Percentiles rank a stretch among this genome's conserved stretches.
phyloP scores from a whole-genome alignment of 257 asterid genomes.

The Salvia miltiorrhiza region DNA sequence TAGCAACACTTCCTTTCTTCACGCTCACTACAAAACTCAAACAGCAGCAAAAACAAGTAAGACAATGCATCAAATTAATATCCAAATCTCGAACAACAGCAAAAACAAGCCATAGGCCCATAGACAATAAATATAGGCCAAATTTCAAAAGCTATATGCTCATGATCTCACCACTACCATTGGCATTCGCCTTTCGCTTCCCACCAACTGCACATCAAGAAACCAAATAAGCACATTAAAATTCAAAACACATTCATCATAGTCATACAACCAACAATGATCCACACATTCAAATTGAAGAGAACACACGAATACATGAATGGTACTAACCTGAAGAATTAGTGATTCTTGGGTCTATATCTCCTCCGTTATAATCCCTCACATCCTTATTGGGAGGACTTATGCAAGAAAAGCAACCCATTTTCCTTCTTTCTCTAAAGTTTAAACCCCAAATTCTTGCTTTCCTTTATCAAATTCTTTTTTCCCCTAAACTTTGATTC shows the following conservation, averaged over 20 bases:
- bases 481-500: constrained; percentile 11
- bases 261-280: background rate
- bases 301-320: background rate
- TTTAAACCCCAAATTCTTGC: background rate
- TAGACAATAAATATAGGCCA: background rate
- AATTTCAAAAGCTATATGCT: background rate
- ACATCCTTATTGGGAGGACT: constrained; percentile 49
- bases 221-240: constrained; percentile 8
- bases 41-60: background rate
- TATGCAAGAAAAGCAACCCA: constrained; percentile 83
- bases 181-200: constrained; percentile 32
- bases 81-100: background rate
- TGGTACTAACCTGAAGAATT: constrained; percentile 41
- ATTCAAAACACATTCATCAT: constrained; percentile 3
- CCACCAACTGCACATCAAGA: constrained; percentile 33
- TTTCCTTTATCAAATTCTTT: background rate
- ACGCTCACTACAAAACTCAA: constrained; percentile 29
- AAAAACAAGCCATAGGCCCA: background rate
- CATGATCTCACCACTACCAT: constrained; percentile 37
- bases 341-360: constrained; percentile 40
- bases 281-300: background rate
- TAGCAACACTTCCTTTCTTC: constrained; percentile 36
- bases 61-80: background rate
- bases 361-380: constrained; percentile 56
- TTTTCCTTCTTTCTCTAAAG: constrained; percentile 18